Conservation (phyloP, 75 land plant genomes). For the Pinus tabuliformis region DNA sequence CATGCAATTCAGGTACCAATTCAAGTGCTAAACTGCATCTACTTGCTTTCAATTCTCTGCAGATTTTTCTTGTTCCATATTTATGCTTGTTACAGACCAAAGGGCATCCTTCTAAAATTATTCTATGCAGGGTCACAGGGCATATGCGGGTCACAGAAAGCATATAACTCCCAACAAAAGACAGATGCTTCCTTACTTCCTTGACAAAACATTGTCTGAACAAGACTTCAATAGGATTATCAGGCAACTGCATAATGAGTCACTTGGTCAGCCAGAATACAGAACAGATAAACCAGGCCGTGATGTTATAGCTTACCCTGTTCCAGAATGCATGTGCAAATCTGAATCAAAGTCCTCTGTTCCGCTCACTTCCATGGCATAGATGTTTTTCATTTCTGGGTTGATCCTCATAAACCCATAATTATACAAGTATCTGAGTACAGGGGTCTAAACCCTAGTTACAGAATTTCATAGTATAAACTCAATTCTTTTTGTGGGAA, state of each 20-base stretch:
- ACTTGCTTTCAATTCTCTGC: background rate
- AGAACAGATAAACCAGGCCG: constrained; percentile 38
- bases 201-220: constrained; percentile 41
- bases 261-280: constrained; percentile 55
- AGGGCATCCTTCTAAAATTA: too few relatives aligned
- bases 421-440: too few relatives aligned
- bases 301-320: constrained; percentile 63
- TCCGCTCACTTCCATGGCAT: background rate
- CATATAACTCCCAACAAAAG: constrained; percentile 80
- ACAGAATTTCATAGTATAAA: too few relatives aligned
- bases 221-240: constrained; percentile 47
- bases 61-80: background rate
- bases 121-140: constrained; percentile 62
- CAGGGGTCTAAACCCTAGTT: too few relatives aligned
- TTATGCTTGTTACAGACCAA: too few relatives aligned
- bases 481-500: too few relatives aligned
- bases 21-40: too few relatives aligned
- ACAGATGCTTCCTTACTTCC: constrained; percentile 55
- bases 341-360: background rate
- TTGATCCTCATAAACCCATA: background rate
- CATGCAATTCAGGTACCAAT: constrained; percentile 63
- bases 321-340: constrained; percentile 72
- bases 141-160: constrained; percentile 71
- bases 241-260: constrained; percentile 40
- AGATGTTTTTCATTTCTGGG: background rate